phyloP scores from a whole-genome alignment of 192 early-diverging fungal species.

The Backusella sp. region DNA sequence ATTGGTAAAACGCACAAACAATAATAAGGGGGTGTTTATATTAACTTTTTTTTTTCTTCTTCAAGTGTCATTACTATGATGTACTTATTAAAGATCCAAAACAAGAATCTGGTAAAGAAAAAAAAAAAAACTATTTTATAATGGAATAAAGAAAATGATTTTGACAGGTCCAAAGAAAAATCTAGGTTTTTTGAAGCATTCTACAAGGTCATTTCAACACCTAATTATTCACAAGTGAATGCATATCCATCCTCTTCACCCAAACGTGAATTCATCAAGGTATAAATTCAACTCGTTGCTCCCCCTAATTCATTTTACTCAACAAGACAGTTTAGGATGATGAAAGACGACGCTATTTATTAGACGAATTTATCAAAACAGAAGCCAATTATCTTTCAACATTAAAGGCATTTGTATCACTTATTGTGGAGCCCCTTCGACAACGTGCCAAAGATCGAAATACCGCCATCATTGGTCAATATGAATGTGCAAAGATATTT shows the following conservation, averaged over 20 bases:
- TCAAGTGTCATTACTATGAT: constrained; percentile 16
- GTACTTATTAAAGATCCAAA: constrained; percentile 3
- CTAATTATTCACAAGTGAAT: background rate
- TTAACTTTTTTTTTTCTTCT: background rate
- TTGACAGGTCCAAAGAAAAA: constrained; percentile 4
- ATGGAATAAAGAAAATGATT: background rate
- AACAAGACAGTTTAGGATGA: background rate
- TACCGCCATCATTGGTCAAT: constrained; percentile 50
- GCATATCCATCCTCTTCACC: background rate
- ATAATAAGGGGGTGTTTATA: background rate
- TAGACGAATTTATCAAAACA: constrained; percentile 55
- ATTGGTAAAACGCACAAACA: constrained; percentile 3
- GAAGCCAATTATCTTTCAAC: constrained; percentile 61
- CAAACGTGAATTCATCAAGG: constrained; percentile 7
- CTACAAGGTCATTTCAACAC: background rate
- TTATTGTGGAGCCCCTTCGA: constrained; percentile 49
- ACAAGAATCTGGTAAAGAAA: constrained; percentile 4
- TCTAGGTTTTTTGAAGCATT: constrained; percentile 8
- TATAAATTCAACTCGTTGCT: no score
- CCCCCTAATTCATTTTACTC: no score
- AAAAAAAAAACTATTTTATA: no score
- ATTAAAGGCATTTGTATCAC: constrained; percentile 49
- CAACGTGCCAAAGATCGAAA: constrained; percentile 44
- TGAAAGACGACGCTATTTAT: constrained; percentile 45
- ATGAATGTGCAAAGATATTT: constrained; percentile 56